Evolutionary conservation across 495 filamentous ascomycete genomes (phyloP).

Genomic region (Talaromyces ruber): DNA sequence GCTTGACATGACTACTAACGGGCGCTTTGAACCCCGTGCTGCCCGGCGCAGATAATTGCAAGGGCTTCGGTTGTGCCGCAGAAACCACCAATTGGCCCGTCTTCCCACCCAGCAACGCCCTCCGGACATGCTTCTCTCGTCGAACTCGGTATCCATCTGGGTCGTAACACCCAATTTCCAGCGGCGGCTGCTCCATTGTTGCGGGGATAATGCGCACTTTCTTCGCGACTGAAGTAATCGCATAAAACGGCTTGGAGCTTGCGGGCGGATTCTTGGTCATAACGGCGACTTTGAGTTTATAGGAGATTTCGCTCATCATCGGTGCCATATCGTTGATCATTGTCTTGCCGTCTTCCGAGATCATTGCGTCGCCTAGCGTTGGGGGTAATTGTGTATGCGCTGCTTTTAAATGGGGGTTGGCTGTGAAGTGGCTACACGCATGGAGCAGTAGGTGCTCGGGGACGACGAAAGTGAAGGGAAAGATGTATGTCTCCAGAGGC

Average conservation of each 20-base stretch:
- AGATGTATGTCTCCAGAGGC: constrained; percentile 55
- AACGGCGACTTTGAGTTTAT: constrained; percentile 57
- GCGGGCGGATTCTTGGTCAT: constrained; percentile 21
- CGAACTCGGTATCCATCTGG: constrained; percentile 54
- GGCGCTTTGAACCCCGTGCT: constrained; percentile 16
- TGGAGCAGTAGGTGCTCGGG: constrained; percentile 61
- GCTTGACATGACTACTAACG: constrained; percentile 52
- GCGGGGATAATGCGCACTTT: constrained; percentile 73
- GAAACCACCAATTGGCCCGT: constrained; percentile 64
- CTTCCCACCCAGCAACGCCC: constrained; percentile 69
- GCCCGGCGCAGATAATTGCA: constrained; percentile 45
- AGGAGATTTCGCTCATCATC: constrained; percentile 68
- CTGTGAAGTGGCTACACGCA: constrained; percentile 49
- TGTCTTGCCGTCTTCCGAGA: constrained; percentile 37
- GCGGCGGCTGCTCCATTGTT: constrained; percentile 64
- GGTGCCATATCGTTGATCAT: constrained; percentile 76
- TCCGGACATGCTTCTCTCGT: constrained; percentile 69
- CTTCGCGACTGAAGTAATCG: constrained; percentile 42
- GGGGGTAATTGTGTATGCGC: constrained; percentile 77
- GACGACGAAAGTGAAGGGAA: constrained; percentile 85
- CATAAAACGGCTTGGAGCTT: constrained; percentile 20
- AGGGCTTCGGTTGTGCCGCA: constrained; percentile 63
- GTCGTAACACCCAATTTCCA: constrained; percentile 38
- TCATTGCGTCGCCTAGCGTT: constrained; percentile 61
- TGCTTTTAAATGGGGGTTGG: constrained; percentile 50